Base-by-base conservation (phyloP, 192 early-diverging fungal species). In the Backusella parvicylindrica region DNA sequence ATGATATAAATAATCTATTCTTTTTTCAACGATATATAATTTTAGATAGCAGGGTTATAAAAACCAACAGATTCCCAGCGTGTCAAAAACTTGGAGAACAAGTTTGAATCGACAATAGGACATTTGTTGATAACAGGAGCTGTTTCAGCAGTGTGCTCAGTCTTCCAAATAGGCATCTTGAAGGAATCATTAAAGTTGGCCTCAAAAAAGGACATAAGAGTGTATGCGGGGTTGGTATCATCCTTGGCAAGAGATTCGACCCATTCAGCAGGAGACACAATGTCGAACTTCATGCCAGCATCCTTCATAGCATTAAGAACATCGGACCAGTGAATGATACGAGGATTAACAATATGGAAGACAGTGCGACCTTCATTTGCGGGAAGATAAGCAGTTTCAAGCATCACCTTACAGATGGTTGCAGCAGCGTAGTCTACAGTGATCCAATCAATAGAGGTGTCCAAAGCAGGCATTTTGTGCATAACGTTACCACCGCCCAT, bases 331-430 rank as follows among this genome's bases (percentile, higher is more conserved):
- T 35, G 31, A 37, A 72, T 33, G 11, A 36, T 67, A 13, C 69
- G 75, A 32, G 79, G 79, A 26, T 72, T 81, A 2, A 81, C 71
- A 47, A 81, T 75, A 37, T 80, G 75, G 56, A 73, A 74, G 2
- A 77, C 33, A 15, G 71, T 28, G 12, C 53, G 53, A 0, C 53
- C 53, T 28, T 60, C 23, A 12, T 28, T 60, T 60, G 53, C 53
- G 53, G 53, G 53, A 1, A 60, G 53, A 28, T 60, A 12, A 13
- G 68, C 49, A 7, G 26, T 64, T 23, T 68, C 40, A 33, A 64
- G 13, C 30, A 77, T 77, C 2, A 81, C 68, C 13, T 81, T 75
- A 15, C 15, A 30, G 36, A 81, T 81, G 1, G 71, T 35, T 18
- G 56, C 18, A 18, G 79, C 79, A 26, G 75, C 64, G 35, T 72